Base-by-base conservation (phyloP, 2,329 filamentous ascomycete species). In the Stenocarpella maydis region DNA sequence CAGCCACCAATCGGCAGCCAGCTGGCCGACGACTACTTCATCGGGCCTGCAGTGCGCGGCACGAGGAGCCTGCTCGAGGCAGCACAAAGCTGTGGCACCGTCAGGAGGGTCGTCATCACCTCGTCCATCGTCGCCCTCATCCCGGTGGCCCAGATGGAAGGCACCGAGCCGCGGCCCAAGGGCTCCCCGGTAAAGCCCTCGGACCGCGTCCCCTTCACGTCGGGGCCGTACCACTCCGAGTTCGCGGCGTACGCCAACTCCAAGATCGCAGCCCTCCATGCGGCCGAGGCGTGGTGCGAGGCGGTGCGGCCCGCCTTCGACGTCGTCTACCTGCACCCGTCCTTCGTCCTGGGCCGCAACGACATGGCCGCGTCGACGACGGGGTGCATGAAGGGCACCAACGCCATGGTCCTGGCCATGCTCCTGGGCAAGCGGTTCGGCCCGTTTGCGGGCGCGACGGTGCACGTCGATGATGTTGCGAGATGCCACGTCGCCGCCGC, bases 401-500 rank as follows among this genome's bases (percentile, higher is more conserved):
- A 82, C 71, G 74, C 74, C 37, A 69, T 78, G 41, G 69, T 81
- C 10, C 73, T 82, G 64, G 77, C 76, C 5, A 75, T 78, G 31
- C 72, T 82, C 24, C 73, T 79, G 9, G 80, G 80, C 15, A 72
- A 75, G 49, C 69, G 71, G 28, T 72, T 73, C 50, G 72, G 74
- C 1, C 66, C 71, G 10, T 73, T 75, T 28, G 71, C 74, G 6
- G 79, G 80, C 24, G 73, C 73, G 19, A 76, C 75, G 10, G 80
- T 82, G 17, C 78, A 82, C 68, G 73, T 81, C 19, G 77, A 81
- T 63, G 80, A 82, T 66, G 79, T 81, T 4, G 80, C 81, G 1
- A 75, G 74, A 31, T 76, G 77, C 7, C 81, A 83, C 64, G 77
- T 83, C 34, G 70, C 72, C 6, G 79, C 81, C 4, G 76, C 83